A percentile compares a stretch with the other conserved stretches of the same genome.
These are phyloP conservation scores for Coprinopsis cinerea DNA, from an alignment of 768 basidiomycete species.

Conservation along the genomic window DNA sequence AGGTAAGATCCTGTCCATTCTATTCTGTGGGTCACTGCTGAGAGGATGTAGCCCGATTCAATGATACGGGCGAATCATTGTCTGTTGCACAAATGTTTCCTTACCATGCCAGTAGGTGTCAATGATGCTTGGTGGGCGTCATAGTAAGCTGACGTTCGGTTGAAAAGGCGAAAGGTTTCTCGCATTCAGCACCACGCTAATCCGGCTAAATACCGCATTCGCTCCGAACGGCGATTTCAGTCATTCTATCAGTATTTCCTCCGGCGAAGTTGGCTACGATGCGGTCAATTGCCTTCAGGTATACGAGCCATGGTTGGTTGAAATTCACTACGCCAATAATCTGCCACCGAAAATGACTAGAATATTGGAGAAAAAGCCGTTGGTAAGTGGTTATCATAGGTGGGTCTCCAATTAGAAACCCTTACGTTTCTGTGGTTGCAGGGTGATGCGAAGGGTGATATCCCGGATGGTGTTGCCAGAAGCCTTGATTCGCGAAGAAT, in stretches of 20 bases:
- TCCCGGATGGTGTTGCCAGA: too few species aligned
- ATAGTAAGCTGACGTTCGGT: too few species aligned
- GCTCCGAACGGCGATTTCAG: constrained; percentile 27
- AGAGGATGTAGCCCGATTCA: constrained; percentile 24
- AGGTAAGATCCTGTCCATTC: neutral
- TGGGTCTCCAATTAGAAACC: neutral
- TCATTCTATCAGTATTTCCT: constrained; percentile 14
- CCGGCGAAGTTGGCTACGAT: constrained; percentile 33
- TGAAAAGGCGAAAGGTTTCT: constrained; percentile 22
- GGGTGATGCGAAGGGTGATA: too few species aligned
- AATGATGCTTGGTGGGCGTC: too few species aligned
- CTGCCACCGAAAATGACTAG: constrained; percentile 14
- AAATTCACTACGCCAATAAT: constrained; percentile 24
- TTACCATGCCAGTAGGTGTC: neutral
- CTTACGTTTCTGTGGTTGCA: neutral
- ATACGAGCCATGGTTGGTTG: constrained; percentile 37
- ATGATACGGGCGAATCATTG: constrained; percentile 28
- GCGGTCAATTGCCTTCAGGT: constrained; percentile 33
- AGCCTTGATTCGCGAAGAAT: too few species aligned
- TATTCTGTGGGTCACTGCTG: neutral
- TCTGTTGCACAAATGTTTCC: constrained; percentile 20
- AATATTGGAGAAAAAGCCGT: constrained; percentile 16
- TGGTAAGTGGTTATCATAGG: too few species aligned
- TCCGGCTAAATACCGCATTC: constrained; percentile 30
- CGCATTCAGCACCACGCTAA: constrained; percentile 28